These are phyloP conservation scores for Simplicillium aogashimaense DNA, from an alignment of 2,329 filamentous ascomycete genomes.

Conservation along the genomic window DNA sequence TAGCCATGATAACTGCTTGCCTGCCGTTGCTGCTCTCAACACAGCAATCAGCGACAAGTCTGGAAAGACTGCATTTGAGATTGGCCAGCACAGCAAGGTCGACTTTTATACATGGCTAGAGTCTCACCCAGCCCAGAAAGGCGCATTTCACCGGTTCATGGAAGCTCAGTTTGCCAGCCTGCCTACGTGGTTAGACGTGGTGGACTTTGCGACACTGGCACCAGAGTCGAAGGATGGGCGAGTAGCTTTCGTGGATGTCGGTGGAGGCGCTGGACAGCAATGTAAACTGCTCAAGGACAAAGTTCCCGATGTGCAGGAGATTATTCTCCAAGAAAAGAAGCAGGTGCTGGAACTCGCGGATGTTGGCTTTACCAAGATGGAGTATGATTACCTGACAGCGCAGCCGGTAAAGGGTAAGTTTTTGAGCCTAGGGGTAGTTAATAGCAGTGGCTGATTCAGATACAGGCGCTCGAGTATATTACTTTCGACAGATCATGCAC, in stretches of 20 bases:
- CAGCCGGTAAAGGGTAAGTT: conserved; percentile 15
- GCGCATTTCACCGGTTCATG: conserved; percentile 16
- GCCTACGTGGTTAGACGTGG: conserved; percentile 13
- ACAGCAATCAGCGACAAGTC: conserved; percentile 4
- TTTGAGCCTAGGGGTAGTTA: neutral
- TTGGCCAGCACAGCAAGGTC: conserved; percentile 6
- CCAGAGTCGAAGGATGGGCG: neutral
- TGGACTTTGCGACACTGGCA: conserved; percentile 10
- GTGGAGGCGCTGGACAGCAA: conserved; percentile 12
- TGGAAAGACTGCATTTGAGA: conserved; percentile 9
- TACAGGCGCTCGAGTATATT: conserved; percentile 14
- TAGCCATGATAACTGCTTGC: conserved; percentile 10
- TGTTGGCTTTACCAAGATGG: conserved; percentile 13
- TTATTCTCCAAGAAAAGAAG: conserved; percentile 13
- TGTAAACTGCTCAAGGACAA: conserved; percentile 7
- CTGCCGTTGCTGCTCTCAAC: conserved; percentile 9
- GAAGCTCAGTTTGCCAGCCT: conserved; percentile 12
- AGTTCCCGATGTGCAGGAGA: conserved; percentile 5
- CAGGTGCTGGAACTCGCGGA: conserved; percentile 10
- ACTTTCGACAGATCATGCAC: conserved; percentile 18
- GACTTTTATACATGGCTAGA: conserved; percentile 12
- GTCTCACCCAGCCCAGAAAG: conserved; percentile 9
- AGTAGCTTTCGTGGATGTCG: conserved; percentile 11
- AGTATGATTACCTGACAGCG: conserved; percentile 11
- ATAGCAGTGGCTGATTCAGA: neutral